Percentiles rank a stretch among this genome's conserved stretches.
phyloP scores from a whole-genome alignment of 495 filamentous ascomycete genomes.

The Hypoxylon cercidicola region DNA sequence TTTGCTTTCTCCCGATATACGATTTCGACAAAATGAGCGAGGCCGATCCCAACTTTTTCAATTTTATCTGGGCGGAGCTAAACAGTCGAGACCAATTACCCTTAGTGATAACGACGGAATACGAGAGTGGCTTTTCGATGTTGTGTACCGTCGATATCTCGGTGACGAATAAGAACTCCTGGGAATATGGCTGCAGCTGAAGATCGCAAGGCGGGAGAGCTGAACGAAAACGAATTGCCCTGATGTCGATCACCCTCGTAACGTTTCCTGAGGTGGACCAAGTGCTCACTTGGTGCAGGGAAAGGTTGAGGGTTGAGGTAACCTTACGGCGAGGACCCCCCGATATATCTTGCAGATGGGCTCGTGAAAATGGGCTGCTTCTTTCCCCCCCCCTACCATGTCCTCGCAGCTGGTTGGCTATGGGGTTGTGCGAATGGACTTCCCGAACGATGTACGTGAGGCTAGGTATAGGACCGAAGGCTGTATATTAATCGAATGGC shows the following conservation, averaged over 20 bases:
- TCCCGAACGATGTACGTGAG: constrained; percentile 36
- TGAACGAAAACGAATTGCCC: constrained; percentile 25
- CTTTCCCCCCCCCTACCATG: constrained; percentile 22
- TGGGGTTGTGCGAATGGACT: constrained; percentile 30
- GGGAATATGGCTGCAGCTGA: constrained; percentile 30
- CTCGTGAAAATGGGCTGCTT: constrained; percentile 6
- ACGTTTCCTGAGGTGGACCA: constrained; percentile 31
- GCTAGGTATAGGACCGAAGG: constrained; percentile 35
- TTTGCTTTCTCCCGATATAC: not conserved
- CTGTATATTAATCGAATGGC: constrained; percentile 44
- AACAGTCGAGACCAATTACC: constrained; percentile 8
- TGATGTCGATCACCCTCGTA: constrained; percentile 39
- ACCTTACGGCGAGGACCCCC: constrained; percentile 33
- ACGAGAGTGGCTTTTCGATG: constrained; percentile 27
- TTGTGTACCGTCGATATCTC: constrained; percentile 35
- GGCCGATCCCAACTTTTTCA: constrained; percentile 6
- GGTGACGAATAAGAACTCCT: constrained; percentile 19
- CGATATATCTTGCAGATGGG: constrained; percentile 38
- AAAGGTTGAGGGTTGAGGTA: constrained; percentile 25
- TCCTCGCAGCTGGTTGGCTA: constrained; percentile 31
- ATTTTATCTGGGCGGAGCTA: constrained; percentile 4
- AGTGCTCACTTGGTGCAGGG: constrained; percentile 21
- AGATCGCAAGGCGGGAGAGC: constrained; percentile 29
- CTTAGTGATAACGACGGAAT: constrained; percentile 8
- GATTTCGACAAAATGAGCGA: not conserved